Percentiles rank a stretch among this genome's conserved stretches.
Conservation (phyloP, 805 yeast species). For the Lipomyces spencermartinsiae region DNA sequence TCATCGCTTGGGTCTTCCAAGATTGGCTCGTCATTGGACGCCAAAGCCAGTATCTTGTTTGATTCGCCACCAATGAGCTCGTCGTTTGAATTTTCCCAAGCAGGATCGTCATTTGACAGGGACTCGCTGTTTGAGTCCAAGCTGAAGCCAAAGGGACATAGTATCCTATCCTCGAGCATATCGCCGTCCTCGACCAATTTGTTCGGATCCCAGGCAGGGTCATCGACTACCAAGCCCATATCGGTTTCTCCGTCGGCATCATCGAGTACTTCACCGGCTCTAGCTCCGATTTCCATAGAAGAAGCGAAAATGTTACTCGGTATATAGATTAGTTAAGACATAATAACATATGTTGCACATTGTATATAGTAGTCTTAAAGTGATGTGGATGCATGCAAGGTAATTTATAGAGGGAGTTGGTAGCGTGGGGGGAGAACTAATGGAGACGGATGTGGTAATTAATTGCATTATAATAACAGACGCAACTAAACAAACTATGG, state of each 20-base stretch:
- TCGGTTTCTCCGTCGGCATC: conserved; percentile 4
- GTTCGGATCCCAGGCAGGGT: not conserved
- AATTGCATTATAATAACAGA: not conserved
- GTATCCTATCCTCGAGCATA: not conserved
- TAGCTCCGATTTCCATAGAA: conserved; percentile 26
- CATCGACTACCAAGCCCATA: not conserved
- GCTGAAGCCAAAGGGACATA: not conserved
- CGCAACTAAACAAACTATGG: not conserved
- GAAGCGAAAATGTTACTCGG: conserved; percentile 34
- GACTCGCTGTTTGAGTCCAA: not conserved
- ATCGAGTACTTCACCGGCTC: conserved; percentile 12
- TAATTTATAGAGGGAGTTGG: not conserved
- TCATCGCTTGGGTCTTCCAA: not conserved
- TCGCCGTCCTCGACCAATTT: not conserved
- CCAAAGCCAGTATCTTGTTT: not conserved
- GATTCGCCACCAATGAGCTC: not conserved
- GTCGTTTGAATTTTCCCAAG: not conserved
- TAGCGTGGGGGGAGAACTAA: not conserved
- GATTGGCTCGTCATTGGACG: not conserved
- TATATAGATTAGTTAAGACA: conserved; percentile 8
- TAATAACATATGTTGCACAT: not conserved
- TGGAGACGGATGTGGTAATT: not conserved
- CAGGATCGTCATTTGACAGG: not conserved
- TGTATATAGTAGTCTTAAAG: not conserved
- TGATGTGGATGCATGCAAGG: not conserved